Evolutionary conservation across 192 early-diverging fungal species (phyloP), one percentile per base, ranked within the genome.

Genomic region (Coemansia biformis): DNA sequence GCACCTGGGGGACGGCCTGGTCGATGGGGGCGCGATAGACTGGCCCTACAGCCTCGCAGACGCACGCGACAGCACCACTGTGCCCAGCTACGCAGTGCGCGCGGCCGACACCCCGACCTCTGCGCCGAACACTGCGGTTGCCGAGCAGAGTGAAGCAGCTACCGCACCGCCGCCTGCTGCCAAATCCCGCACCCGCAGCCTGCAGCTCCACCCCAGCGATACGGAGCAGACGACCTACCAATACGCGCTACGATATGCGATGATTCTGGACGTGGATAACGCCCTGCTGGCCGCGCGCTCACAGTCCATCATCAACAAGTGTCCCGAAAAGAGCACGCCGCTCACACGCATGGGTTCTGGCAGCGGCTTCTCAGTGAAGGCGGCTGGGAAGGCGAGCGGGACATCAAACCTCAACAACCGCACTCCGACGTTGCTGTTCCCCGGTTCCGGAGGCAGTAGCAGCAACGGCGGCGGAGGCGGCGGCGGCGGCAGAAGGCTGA

Each of bases 221-320:
- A 46, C 38, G 14, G 60, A 58, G 19, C 42, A 46, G 13, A 66
- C 64, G 24, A 57, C 73, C 4, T 76, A 76, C 50, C 73, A 76
- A 43, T 76, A 76, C 38, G 73, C 66, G 21, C 61, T 76, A n/a
- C 53, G 73, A 12, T 70, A 69, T 29, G 73, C 73, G 28, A 61
- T 76, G 33, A 41, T 76, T 22, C 40, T 76, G 34, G 73, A 76
- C 28, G 61, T 61, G 8, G 73, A 76, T 28, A 76, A 43, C 23
- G 57, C 49, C 22, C 60, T 64, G 46, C 57, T 69, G 8, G 60
- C 56, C 2, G 65, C 66, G 15, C 72, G 72, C 9, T 30, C 71
- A 8, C 64, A 48, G 19, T 46, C 57, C 29, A 19, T 48, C 29
- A 28, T 3, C 26, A 7, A 9, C 29, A 3, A 8, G 29, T 1